Conservation (phyloP, 352 stramenopile species). For the Phytophthora nicotianae region DNA sequence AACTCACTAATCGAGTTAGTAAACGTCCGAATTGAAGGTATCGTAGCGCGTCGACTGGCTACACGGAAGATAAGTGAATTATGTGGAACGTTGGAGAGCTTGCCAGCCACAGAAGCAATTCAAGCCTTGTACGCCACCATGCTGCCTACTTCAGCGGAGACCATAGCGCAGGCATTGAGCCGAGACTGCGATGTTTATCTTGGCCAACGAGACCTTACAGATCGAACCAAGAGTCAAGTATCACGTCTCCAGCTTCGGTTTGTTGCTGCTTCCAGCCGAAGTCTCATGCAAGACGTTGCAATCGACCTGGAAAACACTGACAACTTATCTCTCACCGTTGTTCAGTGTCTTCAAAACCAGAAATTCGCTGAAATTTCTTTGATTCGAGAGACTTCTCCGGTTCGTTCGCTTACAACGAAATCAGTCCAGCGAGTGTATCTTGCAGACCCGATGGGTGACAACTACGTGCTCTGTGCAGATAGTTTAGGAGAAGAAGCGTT, state of each 20-base stretch:
- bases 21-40: conserved; percentile 55
- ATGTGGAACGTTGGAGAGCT: conserved; percentile 15
- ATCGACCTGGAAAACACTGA: conserved; percentile 36
- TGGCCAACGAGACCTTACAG: conserved; percentile 34
- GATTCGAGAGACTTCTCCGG: conserved; percentile 23
- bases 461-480: conserved; percentile 62
- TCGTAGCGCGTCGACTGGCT: conserved; percentile 42
- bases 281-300: conserved; percentile 51
- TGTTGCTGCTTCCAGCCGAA: conserved; percentile 46
- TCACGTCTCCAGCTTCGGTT: conserved; percentile 38
- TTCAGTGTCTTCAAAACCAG: conserved; percentile 56
- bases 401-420: conserved; percentile 41
- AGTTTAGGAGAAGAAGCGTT: conserved; percentile 61
- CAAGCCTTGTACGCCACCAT: conserved; percentile 25
- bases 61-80: conserved; percentile 31
- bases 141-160: conserved; percentile 36
- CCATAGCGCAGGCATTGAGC: conserved; percentile 38
- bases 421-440: conserved; percentile 43
- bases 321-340: conserved; percentile 40
- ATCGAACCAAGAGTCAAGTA: conserved; percentile 15
- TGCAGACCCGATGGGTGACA: conserved; percentile 51
- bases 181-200: conserved; percentile 57
- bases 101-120: conserved; percentile 22
- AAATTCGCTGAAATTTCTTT: conserved; percentile 39
- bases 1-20: conserved; percentile 50